Evolutionary conservation across 305 asterid genomes (phyloP).

Genomic region (Stenogyne calaminthoides): DNA sequence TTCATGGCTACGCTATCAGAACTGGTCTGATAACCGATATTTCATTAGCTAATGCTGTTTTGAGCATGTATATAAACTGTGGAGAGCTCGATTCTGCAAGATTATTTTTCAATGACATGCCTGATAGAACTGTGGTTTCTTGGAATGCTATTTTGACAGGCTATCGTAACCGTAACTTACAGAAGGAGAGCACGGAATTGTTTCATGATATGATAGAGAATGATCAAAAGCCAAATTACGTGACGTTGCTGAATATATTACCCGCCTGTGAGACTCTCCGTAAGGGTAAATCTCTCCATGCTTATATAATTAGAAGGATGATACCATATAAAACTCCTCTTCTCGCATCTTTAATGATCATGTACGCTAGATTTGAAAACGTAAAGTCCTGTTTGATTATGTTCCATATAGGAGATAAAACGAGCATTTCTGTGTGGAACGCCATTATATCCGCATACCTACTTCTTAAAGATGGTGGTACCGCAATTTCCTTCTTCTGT

Average conservation of each 20-base stretch:
- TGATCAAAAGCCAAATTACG: slow-evolving; percentile 47
- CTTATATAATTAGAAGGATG: slow-evolving; percentile 40
- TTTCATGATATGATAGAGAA: slow-evolving; percentile 45
- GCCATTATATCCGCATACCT: slow-evolving; percentile 54
- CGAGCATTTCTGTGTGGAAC: slow-evolving; percentile 62
- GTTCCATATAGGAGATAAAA: slow-evolving; percentile 47
- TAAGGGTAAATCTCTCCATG: slow-evolving; percentile 59
- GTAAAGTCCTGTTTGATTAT: slow-evolving; percentile 36
- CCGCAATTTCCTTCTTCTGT: slow-evolving; percentile 46
- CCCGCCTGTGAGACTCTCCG: slow-evolving; percentile 43
- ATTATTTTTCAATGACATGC: slow-evolving; percentile 48
- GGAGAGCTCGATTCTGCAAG: slow-evolving; percentile 49
- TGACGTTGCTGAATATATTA: slow-evolving; percentile 55
- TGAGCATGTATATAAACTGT: slow-evolving; percentile 62
- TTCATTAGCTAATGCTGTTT: slow-evolving; percentile 60
- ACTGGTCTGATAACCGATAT: slow-evolving; percentile 42
- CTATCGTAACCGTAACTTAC: slow-evolving; percentile 39
- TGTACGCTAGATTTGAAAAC: slow-evolving; percentile 51
- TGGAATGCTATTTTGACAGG: slow-evolving; percentile 77
- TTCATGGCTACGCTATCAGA: slow-evolving; percentile 54
- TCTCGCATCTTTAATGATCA: slow-evolving; percentile 58
- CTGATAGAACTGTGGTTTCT: slow-evolving; percentile 48
- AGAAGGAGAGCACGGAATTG: slow-evolving; percentile 38
- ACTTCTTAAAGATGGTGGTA: slow-evolving; percentile 24
- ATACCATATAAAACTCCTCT: slow-evolving; percentile 49